Evolutionary conservation across 768 basidiomycete species (phyloP).

Genomic region (Naganishia vishniacii): DNA sequence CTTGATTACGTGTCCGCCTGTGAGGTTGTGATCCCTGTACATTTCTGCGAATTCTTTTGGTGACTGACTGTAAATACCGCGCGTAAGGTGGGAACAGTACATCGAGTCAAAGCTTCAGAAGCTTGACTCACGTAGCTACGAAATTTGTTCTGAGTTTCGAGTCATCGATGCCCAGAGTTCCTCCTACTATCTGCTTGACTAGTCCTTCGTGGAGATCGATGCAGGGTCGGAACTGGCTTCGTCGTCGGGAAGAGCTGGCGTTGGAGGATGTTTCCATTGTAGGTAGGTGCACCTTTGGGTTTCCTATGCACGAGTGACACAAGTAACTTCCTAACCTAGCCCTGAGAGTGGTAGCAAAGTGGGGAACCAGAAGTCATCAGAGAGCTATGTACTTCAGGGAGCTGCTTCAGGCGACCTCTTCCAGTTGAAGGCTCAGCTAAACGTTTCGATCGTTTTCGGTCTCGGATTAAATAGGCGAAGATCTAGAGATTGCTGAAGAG

Average conservation of each 20-base stretch:
- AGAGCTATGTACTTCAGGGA: no score
- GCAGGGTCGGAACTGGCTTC: slow-evolving; percentile 71
- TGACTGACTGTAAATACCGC: slow-evolving; percentile 58
- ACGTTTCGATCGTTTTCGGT: no score
- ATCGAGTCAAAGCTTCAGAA: neutral
- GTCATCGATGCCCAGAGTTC: slow-evolving; percentile 62
- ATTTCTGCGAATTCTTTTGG: slow-evolving; percentile 72
- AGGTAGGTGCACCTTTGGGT: neutral
- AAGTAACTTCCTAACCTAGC: no score
- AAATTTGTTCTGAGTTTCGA: slow-evolving; percentile 80
- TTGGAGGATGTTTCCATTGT: neutral
- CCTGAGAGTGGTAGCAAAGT: no score
- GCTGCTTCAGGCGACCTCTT: no score
- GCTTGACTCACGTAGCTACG: slow-evolving; percentile 66
- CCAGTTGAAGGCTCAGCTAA: no score
- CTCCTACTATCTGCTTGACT: slow-evolving; percentile 97
- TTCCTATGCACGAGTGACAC: no score
- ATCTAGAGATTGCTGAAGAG: no score
- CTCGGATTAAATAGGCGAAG: no score
- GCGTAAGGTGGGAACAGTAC: no score
- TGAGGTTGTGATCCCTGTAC: slow-evolving; percentile 64
- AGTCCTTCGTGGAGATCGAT: slow-evolving; percentile 93
- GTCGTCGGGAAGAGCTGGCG: slow-evolving; percentile 3
- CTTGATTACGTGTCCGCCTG: slow-evolving; percentile 93
- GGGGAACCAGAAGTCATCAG: no score